Evolutionary conservation across 768 basidiomycete genomes (phyloP), one percentile per base, ranked within the genome.

Genomic region (Epithele typhae): DNA sequence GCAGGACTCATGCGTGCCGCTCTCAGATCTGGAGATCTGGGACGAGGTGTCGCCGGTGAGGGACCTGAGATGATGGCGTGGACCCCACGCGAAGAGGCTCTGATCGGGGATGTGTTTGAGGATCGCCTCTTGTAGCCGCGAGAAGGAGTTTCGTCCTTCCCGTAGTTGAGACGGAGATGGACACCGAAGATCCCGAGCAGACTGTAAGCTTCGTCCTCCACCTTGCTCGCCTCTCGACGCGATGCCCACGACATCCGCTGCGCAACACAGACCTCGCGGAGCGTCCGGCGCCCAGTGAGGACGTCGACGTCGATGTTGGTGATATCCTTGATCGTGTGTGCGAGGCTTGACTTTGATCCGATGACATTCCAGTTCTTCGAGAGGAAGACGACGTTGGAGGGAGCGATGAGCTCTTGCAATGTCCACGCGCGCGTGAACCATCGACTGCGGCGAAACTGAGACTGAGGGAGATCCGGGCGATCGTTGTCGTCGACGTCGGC

Each of bases 181-280:
- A 41, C 25, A 18, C 40, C 40, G 25, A 41, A 41, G 40, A 44
- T 22, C 15, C 43, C 43, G 19, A 44, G 18, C 1, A 44, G 43
- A 11, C 22, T 12, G 22, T 44, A 44, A 7, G 43, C 43, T 22
- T 36, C 33, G 24, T 44, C 43, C 22, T 44, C 43, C 22, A 36
- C 1, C 34, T 32, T 12, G 2, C 22, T 35, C 6, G 43, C 33
- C 5, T 23, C 11, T 24, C 43, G 43, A 7, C 15, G 4, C 15
- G 43, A 12, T n/a, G 43, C 43, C 43, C 43, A 44, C 7, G 34
- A 36, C 43, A 44, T 44, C 15, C 43, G 19, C 3, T 17, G 34
- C 3, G 34, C 33, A 24, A 44, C 43, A 6, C 21, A 15, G 34
- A 36, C 22, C 3, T 14, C 15, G 34, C 3, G 19, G 22, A 44